Conservation (phyloP, 805 yeast species). For the Myxozyma sirexii region DNA sequence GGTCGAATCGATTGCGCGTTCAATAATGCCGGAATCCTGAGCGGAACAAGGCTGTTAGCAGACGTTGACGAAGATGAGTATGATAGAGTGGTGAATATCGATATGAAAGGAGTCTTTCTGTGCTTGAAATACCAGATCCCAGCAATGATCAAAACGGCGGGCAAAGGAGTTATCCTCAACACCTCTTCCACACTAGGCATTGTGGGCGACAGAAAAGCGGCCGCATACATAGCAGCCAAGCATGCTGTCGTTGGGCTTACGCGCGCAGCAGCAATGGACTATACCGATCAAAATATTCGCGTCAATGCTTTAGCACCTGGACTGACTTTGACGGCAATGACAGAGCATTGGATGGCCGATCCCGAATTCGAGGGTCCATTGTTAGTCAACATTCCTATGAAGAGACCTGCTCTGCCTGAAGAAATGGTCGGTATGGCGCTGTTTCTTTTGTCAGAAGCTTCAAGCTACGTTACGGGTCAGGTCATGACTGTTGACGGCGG, state of each 20-base stretch:
- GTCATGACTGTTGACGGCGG: slow-evolving; percentile 63
- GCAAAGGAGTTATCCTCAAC: slow-evolving; percentile 41
- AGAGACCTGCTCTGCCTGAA: slow-evolving; percentile 64
- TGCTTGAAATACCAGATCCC: slow-evolving; percentile 44
- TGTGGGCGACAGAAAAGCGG: slow-evolving; percentile 44
- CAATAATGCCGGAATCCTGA: slow-evolving; percentile 82
- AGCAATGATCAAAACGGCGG: slow-evolving; percentile 40
- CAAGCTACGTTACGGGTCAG: slow-evolving; percentile 63
- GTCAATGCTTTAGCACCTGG: slow-evolving; percentile 64
- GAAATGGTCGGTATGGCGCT: slow-evolving; percentile 62
- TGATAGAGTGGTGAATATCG: slow-evolving; percentile 43
- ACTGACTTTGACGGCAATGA: slow-evolving; percentile 60
- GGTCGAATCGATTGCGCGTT: slow-evolving; percentile 81
- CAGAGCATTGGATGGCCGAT: slow-evolving; percentile 50
- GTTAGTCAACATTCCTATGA: slow-evolving; percentile 49
- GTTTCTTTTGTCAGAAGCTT: slow-evolving; percentile 55
- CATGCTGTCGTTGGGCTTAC: slow-evolving; percentile 46
- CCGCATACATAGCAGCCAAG: slow-evolving; percentile 46
- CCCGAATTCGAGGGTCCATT: slow-evolving; percentile 40
- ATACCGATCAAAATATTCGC: slow-evolving; percentile 58
- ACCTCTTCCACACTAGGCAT: slow-evolving; percentile 45
- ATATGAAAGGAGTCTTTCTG: slow-evolving; percentile 44
- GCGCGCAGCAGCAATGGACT: slow-evolving; percentile 56
- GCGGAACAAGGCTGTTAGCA: slow-evolving; percentile 41
- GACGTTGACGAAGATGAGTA: slow-evolving; percentile 43